These are phyloP conservation scores for Sporisorium graminicola DNA, from an alignment of 1,284 basidiomycete species.

Conservation along the genomic window DNA sequence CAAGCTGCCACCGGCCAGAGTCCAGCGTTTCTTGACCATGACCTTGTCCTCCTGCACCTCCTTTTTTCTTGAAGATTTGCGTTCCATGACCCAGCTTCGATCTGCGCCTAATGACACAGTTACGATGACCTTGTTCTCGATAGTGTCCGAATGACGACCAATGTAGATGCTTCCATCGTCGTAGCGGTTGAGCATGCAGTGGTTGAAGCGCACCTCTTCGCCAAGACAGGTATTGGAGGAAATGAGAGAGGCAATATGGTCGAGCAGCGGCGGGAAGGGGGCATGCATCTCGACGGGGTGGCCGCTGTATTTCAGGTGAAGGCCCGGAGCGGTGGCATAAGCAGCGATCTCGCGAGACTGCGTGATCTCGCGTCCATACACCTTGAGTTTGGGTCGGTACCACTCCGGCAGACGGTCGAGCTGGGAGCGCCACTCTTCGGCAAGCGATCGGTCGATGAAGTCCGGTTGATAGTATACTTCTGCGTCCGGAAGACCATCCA, in stretches of 20 bases:
- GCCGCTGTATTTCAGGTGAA: constrained; percentile 72
- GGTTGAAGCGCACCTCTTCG: constrained; percentile 72
- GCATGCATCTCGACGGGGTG: constrained; percentile 70
- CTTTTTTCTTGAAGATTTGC: constrained; percentile 18
- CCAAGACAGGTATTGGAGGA: constrained; percentile 69
- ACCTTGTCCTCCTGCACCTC: neutral
- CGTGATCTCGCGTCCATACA: constrained; percentile 73
- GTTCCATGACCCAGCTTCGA: constrained; percentile 73
- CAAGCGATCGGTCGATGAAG: constrained; percentile 68
- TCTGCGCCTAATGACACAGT: constrained; percentile 73
- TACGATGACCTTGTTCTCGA: constrained; percentile 72
- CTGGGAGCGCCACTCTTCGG: constrained; percentile 71
- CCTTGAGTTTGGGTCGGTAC: constrained; percentile 74
- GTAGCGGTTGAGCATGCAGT: constrained; percentile 74
- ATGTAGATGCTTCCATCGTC: constrained; percentile 73
- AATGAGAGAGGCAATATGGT: constrained; percentile 70
- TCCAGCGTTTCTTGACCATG: constrained; percentile 65
- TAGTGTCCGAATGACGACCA: constrained; percentile 70
- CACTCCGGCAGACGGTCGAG: constrained; percentile 65
- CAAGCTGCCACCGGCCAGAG: constrained; percentile 72
- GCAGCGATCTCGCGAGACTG: constrained; percentile 72
- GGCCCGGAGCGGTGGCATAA: constrained; percentile 68
- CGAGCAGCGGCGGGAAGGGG: constrained; percentile 71
- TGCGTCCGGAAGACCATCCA: constrained; percentile 61
- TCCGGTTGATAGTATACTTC: constrained; percentile 71